Percentiles rank a stretch among this genome's conserved stretches.
Conservation (phyloP, 129 eudicot genomes). For the Saposhnikovia divaricata region DNA sequence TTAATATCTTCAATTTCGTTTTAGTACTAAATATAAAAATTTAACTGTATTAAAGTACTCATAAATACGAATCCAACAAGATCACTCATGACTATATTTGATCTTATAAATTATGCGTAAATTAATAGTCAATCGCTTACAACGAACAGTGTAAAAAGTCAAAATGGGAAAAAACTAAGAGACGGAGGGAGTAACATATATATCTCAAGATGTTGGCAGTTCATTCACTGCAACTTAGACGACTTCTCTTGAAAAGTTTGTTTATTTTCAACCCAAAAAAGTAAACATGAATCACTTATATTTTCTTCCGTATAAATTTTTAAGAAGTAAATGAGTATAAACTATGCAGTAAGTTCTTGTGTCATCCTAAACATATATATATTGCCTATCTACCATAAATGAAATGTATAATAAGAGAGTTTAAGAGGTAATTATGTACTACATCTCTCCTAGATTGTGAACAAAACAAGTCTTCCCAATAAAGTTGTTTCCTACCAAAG, state of each 20-base stretch:
- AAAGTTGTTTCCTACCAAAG: slow-evolving; percentile 10
- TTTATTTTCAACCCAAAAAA: too few relatives aligned
- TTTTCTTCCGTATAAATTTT: background rate
- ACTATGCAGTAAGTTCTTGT: background rate
- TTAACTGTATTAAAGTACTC: too few relatives aligned
- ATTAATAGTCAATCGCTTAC: too few relatives aligned
- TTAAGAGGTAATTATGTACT: background rate
- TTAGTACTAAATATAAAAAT: too few relatives aligned
- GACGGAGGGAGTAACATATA: background rate
- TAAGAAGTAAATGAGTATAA: too few relatives aligned
- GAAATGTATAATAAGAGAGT: background rate
- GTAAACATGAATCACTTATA: background rate
- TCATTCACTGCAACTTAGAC: background rate
- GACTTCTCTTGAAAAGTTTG: background rate
- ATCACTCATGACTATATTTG: too few relatives aligned
- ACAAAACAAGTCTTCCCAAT: slow-evolving; percentile 11
- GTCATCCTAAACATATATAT: background rate
- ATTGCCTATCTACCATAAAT: background rate
- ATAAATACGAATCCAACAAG: too few relatives aligned
- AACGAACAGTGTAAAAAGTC: too few relatives aligned
- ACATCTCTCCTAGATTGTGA: background rate
- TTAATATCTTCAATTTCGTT: too few relatives aligned
- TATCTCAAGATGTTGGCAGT: slow-evolving; percentile 6
- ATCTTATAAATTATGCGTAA: too few relatives aligned
- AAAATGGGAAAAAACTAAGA: too few relatives aligned